A percentile compares a stretch with the other conserved stretches of the same genome.
Evolutionary conservation across 2,329 filamentous ascomycete species (phyloP).

Genomic region (Mycosphaerella sp.): DNA sequence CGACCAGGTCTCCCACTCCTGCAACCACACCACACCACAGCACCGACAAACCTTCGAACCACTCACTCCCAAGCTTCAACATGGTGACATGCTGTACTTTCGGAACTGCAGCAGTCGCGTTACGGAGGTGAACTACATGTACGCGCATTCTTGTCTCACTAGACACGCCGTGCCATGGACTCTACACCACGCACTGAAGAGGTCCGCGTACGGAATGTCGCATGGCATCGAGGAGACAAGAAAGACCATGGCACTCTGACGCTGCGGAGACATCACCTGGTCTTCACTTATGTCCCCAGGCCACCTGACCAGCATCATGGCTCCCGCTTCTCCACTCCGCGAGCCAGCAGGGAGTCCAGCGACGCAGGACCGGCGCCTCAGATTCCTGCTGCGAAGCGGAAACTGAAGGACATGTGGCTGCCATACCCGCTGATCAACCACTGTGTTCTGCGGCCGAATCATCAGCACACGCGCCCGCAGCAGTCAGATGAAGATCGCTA

Average conservation of each 20-base stretch:
- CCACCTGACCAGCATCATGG: neutral
- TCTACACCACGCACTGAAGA: constrained; percentile 1
- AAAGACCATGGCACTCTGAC: constrained; percentile 51
- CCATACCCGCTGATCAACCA: constrained; percentile 86
- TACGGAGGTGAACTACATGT: neutral
- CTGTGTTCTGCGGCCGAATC: constrained; percentile 64
- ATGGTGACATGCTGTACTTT: neutral
- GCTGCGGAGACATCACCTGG: constrained; percentile 58
- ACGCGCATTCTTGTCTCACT: neutral
- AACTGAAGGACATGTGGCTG: constrained; percentile 62
- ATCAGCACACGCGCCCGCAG: constrained; percentile 16
- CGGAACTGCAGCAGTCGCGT: neutral
- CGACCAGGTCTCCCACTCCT: too few species aligned
- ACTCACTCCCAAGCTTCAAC: neutral
- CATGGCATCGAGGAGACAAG: neutral
- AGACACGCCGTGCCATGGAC: neutral
- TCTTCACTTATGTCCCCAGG: constrained; percentile 54
- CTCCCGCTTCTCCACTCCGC: neutral
- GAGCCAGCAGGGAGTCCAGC: neutral
- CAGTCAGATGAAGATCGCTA: constrained; percentile 12
- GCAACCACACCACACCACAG: too few species aligned
- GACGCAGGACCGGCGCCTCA: neutral
- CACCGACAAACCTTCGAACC: too few species aligned
- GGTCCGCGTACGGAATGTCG: constrained; percentile 5
- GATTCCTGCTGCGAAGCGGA: neutral